Evolutionary conservation across 2,329 filamentous ascomycete species (phyloP).

Genomic region (Apiospora arundinis): DNA sequence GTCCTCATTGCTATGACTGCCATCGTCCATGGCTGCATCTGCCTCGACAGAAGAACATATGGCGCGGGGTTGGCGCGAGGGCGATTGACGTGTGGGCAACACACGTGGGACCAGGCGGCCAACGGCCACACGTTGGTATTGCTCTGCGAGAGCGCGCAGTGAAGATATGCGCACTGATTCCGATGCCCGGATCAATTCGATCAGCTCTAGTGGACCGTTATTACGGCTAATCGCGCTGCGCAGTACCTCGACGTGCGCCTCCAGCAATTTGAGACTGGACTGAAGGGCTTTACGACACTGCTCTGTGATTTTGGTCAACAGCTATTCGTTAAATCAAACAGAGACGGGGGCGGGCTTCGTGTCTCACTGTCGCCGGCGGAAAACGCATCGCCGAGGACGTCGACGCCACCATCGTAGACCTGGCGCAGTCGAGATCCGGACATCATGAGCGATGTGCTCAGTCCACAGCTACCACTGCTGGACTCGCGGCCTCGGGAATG

Average conservation of each 20-base stretch:
- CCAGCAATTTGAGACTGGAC: conserved; percentile 37
- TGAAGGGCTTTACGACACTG: conserved; percentile 39
- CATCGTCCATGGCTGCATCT: background rate
- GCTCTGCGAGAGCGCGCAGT: conserved; percentile 42
- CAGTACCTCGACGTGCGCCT: conserved; percentile 38
- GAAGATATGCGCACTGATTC: conserved; percentile 42
- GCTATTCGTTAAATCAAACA: background rate
- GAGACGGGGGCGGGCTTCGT: background rate
- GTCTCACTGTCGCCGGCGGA: conserved; percentile 43
- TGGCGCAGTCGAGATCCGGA: conserved; percentile 41
- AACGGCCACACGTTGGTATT: conserved; percentile 43
- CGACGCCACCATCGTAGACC: conserved; percentile 41
- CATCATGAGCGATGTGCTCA: conserved; percentile 43
- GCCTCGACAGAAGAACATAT: background rate
- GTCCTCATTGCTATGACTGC: background rate
- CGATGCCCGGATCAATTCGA: conserved; percentile 41
- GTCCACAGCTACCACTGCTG: conserved; percentile 37
- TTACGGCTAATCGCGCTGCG: conserved; percentile 30
- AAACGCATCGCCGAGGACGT: conserved; percentile 44
- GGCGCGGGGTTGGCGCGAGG: background rate
- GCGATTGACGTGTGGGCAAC: background rate
- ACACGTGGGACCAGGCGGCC: conserved; percentile 39
- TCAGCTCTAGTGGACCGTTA: conserved; percentile 39
- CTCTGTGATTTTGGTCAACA: conserved; percentile 26
- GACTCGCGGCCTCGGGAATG: conserved; percentile 22